Evolutionary conservation across 2,329 filamentous ascomycete genomes (phyloP).

Genomic region (Ceratocystis huliohia): DNA sequence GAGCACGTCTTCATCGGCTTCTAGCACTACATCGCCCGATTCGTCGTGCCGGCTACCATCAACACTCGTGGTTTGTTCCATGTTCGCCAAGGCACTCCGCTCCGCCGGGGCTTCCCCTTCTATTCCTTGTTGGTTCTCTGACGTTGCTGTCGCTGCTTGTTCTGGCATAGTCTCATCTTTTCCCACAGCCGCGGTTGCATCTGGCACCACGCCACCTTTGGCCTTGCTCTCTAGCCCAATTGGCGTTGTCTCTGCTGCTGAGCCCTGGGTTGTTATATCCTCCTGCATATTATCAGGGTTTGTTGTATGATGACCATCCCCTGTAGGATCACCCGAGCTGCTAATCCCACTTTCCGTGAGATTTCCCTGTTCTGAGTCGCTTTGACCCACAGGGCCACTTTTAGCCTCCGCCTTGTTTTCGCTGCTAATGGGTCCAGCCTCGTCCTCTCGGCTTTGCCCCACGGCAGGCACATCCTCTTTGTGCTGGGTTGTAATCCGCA

Average conservation of each 20-base stretch:
- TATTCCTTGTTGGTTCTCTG: constrained; percentile 21
- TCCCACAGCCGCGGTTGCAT: neutral
- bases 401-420: neutral
- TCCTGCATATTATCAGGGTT: neutral
- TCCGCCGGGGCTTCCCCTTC: neutral
- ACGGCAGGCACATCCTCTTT: neutral
- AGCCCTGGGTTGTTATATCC: neutral
- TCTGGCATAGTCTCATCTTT: neutral
- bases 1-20: constrained; percentile 79
- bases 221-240: neutral
- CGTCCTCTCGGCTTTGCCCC: neutral
- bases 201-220: neutral
- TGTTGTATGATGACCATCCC: neutral
- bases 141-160: constrained; percentile 11
- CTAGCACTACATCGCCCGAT: constrained; percentile 63
- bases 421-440: neutral
- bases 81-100: neutral
- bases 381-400: neutral
- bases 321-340: neutral
- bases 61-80: neutral
- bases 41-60: constrained; percentile 44
- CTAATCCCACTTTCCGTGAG: neutral
- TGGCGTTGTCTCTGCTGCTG: neutral
- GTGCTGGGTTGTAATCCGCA: neutral
- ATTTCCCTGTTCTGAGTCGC: neutral